Evolutionary conservation across 2,329 filamentous ascomycete species (phyloP).

Genomic region (Falciphora oryzae): DNA sequence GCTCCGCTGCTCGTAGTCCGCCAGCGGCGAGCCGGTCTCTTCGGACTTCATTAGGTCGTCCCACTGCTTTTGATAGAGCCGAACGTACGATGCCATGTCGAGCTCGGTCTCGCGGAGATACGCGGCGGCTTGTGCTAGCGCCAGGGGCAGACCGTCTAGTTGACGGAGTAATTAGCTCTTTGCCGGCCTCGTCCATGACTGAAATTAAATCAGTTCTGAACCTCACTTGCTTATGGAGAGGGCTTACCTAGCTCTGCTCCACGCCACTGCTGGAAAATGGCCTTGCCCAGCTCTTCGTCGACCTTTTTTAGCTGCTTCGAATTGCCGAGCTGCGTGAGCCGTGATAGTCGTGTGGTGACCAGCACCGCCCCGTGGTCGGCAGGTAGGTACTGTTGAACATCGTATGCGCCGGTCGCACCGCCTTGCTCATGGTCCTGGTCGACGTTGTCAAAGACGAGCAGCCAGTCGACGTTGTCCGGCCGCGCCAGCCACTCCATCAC

Average conservation of each 20-base stretch:
- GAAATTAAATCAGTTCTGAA: no score
- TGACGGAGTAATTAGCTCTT: slow-evolving; percentile 19
- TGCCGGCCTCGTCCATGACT: slow-evolving; percentile 13
- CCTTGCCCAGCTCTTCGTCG: slow-evolving; percentile 18
- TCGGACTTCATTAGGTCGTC: slow-evolving; percentile 12
- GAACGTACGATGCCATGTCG: slow-evolving; percentile 15
- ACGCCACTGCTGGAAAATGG: slow-evolving; percentile 23
- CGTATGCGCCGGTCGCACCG: slow-evolving; percentile 16
- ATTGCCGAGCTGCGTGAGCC: slow-evolving; percentile 18
- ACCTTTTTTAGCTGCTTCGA: slow-evolving; percentile 18
- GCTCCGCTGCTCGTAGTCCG: slow-evolving; percentile 15
- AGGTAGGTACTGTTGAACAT: slow-evolving; percentile 20
- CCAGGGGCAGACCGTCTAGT: slow-evolving; percentile 23
- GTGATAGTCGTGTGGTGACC: slow-evolving; percentile 22
- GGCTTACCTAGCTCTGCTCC: slow-evolving; percentile 18
- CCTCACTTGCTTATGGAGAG: no score
- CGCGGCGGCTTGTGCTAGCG: slow-evolving; percentile 21
- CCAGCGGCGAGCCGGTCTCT: slow-evolving; percentile 7
- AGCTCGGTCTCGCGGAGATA: slow-evolving; percentile 17
- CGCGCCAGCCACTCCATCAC: slow-evolving; percentile 22
- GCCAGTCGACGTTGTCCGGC: slow-evolving; percentile 23
- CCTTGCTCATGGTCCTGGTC: slow-evolving; percentile 20
- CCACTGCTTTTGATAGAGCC: slow-evolving; percentile 15
- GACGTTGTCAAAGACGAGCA: slow-evolving; percentile 30
- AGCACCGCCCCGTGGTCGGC: slow-evolving; percentile 23